Base-by-base conservation (phyloP, 2,329 filamentous ascomycete species). In the Aspergillus amoenus region DNA sequence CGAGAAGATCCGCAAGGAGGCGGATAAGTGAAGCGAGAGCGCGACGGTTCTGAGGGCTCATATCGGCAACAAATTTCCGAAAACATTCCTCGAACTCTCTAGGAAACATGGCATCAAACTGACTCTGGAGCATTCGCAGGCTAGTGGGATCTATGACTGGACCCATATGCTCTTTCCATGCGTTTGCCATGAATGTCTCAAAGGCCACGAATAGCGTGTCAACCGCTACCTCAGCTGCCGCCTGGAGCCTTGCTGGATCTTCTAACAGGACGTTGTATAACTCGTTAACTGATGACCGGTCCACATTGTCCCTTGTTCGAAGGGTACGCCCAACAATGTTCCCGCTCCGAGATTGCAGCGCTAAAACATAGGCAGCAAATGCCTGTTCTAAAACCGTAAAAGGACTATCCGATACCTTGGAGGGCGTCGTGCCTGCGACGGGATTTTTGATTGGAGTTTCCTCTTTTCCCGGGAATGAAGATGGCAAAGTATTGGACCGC, bases 151-250 rank as follows among this genome's bases (percentile, higher is more conserved):
- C 86, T 72, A 97, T 86, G 55, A 97, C 85, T 3, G 90, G 86
- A 0, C 93, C 93, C 81, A 97, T 92, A 65, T 91, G 88, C 63
- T 93, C 89, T 58, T 84, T 87, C 93, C 93, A 97, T 12, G 90
- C 92, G 61, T 92, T 88, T 57, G 86, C 87, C 59, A 97, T 78
- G 65, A 97, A 97, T 60, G 95, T 97, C 71, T 97, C 93, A 70
- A 97, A 97, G 0, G 93, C 89, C 24, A 90, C 89, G 69, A 97
- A 96, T 5, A 97, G 82, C 18, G 93, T 87, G 68, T 97, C 92
- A 8, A 93, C 86, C 3, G 87, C 84, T 8, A 90, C 82, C 58
- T 96, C 91, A 0, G 86, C 83, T 2, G 90, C 86, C 9, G 87
- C 80, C 52, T 95, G 89, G 61, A 90, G 82, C 67, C 91, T 91